Percentiles rank a stretch among this genome's conserved stretches.
phyloP scores from a whole-genome alignment of 1,284 basidiomycete genomes.

The Mycosarcoma maydis region DNA sequence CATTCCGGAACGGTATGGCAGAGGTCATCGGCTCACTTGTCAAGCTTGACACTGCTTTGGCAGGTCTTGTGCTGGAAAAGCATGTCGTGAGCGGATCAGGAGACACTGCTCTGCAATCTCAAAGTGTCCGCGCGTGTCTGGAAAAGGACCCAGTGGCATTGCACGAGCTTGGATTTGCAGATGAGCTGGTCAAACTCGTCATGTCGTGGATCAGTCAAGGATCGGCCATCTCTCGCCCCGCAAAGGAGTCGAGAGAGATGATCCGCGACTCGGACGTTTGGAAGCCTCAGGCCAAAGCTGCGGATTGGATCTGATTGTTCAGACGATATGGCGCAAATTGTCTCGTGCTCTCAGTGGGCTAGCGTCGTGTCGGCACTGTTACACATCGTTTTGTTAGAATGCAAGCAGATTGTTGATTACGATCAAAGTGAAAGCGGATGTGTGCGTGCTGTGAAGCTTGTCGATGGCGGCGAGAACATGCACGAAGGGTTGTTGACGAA shows the following conservation, averaged over 20 bases:
- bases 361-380: too few species aligned
- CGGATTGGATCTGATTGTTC: slow-evolving; percentile 46
- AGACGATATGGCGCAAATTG: too few species aligned
- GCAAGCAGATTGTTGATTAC: too few species aligned
- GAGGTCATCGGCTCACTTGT: slow-evolving; percentile 77
- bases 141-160: slow-evolving; percentile 35
- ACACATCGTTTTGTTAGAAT: too few species aligned
- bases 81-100: slow-evolving; percentile 22
- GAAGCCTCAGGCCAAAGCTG: slow-evolving; percentile 36
- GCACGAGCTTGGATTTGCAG: slow-evolving; percentile 29
- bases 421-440: too few species aligned
- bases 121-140: slow-evolving; percentile 27
- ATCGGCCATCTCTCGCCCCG: slow-evolving; percentile 39
- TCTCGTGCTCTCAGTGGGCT: too few species aligned
- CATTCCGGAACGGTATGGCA: slow-evolving; percentile 74
- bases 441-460: too few species aligned
- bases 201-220: slow-evolving; percentile 48
- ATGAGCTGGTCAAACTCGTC: slow-evolving; percentile 43
- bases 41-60: slow-evolving; percentile 67
- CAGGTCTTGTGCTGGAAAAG: slow-evolving; percentile 22
- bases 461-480: too few species aligned
- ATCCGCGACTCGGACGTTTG: slow-evolving; percentile 31
- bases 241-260: slow-evolving; percentile 41
- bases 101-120: slow-evolving; percentile 43
- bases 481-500: too few species aligned